phyloP scores from a whole-genome alignment of 208 protist genomes.

The Wallacemonas sp. region DNA sequence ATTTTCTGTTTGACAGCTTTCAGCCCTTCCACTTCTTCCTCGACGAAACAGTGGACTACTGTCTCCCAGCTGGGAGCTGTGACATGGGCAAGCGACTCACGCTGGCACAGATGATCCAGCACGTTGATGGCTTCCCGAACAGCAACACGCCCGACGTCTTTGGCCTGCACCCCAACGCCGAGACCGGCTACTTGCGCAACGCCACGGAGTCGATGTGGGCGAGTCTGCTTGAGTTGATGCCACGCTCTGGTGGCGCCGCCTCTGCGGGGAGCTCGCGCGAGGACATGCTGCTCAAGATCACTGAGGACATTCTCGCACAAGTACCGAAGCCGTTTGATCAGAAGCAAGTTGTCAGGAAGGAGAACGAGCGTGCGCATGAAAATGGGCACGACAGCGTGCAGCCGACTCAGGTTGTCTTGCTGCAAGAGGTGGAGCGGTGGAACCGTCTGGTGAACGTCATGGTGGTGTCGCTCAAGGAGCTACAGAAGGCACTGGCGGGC shows the following conservation, averaged over 20 bases:
- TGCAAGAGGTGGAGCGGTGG: conserved; percentile 99
- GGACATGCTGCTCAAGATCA: conserved; percentile 84
- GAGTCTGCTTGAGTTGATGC: conserved; percentile 97
- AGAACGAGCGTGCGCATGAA: conserved; percentile 57
- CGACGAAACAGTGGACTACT: conserved; percentile 91
- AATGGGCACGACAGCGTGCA: conserved; percentile 65
- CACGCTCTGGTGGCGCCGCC: conserved; percentile 59
- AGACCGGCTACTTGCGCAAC: conserved; percentile 97
- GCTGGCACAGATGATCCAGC: conserved; percentile 83
- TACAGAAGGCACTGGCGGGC: conserved; percentile 95
- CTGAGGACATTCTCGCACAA: conserved; percentile 88
- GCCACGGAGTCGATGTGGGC: conserved; percentile 94
- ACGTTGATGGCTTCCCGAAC: conserved; percentile 93
- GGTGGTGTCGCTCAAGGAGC: conserved; percentile 89
- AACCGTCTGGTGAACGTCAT: conserved; percentile 94
- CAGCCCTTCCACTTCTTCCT: conserved; percentile 98
- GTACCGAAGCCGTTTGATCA: conserved; percentile 93
- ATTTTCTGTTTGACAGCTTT: conserved; percentile 99
- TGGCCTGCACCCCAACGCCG: conserved; percentile 98
- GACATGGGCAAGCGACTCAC: conserved; percentile 69
- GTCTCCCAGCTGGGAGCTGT: conserved; percentile 78
- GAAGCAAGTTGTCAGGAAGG: conserved; percentile 73
- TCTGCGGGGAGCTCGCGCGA: conserved; percentile 79
- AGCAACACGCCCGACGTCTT: conserved; percentile 97
- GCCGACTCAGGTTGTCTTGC: conserved; percentile 97